phyloP scores from a whole-genome alignment of 345 rosid species.

The Citrus medica region DNA sequence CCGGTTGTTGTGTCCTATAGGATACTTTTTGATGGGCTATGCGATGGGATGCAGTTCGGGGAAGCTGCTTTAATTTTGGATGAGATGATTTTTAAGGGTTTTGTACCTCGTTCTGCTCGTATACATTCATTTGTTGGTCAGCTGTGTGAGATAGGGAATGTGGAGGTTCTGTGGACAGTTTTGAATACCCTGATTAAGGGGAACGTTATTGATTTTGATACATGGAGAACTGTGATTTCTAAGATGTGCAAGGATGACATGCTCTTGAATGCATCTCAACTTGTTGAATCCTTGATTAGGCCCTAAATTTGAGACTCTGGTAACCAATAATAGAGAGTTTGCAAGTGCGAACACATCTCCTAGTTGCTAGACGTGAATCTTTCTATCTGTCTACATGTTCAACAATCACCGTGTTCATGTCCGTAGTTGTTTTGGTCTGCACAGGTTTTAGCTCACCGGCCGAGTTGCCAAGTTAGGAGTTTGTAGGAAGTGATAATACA shows the following conservation, averaged over 20 bases:
- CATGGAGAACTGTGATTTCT: slow-evolving; percentile 44
- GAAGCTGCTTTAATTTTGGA: slow-evolving; percentile 63
- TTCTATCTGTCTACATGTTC: too few relatives aligned
- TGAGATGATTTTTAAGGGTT: slow-evolving; percentile 83
- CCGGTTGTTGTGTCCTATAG: slow-evolving; percentile 78
- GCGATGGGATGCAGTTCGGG: slow-evolving; percentile 36
- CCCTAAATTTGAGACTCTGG: too few relatives aligned
- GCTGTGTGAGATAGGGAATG: slow-evolving; percentile 37
- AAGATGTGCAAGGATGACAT: slow-evolving; percentile 27
- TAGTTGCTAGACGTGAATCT: too few relatives aligned
- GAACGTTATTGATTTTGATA: slow-evolving; percentile 30
- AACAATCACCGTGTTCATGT: too few relatives aligned
- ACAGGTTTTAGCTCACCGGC: too few relatives aligned
- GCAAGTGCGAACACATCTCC: too few relatives aligned
- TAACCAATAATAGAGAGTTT: too few relatives aligned
- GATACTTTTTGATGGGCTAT: slow-evolving; percentile 66
- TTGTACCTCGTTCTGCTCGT: slow-evolving; percentile 41
- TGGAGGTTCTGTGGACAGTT: slow-evolving; percentile 37
- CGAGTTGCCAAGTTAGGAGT: too few relatives aligned
- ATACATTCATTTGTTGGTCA: slow-evolving; percentile 34
- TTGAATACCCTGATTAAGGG: slow-evolving; percentile 37
- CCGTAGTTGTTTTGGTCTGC: too few relatives aligned
- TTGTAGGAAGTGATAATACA: too few relatives aligned
- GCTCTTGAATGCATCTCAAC: background rate
- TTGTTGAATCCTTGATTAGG: slow-evolving; percentile 24